phyloP scores from a whole-genome alignment of 805 yeast genomes.

The Wickerhamiella azyma region DNA sequence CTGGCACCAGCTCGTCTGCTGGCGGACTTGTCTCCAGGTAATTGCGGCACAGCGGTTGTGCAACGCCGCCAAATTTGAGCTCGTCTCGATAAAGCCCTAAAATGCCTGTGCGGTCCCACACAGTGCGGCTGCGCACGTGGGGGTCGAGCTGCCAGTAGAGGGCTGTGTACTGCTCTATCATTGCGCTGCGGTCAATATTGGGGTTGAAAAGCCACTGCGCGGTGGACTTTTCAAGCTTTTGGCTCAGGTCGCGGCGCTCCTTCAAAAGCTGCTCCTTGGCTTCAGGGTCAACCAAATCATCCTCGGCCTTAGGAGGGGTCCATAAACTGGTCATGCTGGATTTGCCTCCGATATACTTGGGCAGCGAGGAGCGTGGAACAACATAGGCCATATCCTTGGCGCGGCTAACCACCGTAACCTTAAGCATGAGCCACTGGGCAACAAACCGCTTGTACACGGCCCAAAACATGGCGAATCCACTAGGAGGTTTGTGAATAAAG shows the following conservation, averaged over 20 bases:
- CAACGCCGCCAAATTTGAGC: conserved; percentile 15
- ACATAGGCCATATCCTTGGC: conserved; percentile 50
- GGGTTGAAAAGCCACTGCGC: conserved; percentile 55
- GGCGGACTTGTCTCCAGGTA: too few species aligned
- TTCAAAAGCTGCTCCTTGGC: conserved; percentile 32
- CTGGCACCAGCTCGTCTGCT: too few species aligned
- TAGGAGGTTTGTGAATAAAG: conserved; percentile 17
- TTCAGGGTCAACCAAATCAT: conserved; percentile 37
- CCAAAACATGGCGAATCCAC: conserved; percentile 19
- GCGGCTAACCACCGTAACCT: conserved; percentile 68
- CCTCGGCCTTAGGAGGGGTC: conserved; percentile 45
- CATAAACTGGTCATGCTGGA: conserved; percentile 46
- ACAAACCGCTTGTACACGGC: conserved; percentile 48
- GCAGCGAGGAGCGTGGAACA: conserved; percentile 47
- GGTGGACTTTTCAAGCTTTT: conserved; percentile 49
- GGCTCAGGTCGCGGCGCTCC: conserved; percentile 42
- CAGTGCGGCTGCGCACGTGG: conserved; percentile 62
- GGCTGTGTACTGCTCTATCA: conserved; percentile 40
- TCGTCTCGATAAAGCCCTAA: conserved; percentile 30
- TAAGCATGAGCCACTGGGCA: conserved; percentile 28
- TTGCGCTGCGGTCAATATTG: conserved; percentile 25
- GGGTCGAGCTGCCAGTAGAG: conserved; percentile 68
- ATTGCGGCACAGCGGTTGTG: conserved; percentile 14
- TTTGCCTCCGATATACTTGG: conserved; percentile 60
- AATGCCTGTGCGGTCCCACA: conserved; percentile 64